These are phyloP conservation scores for Dactylellina drechsleri DNA, from an alignment of 2,329 filamentous ascomycete genomes.

Conservation along the genomic window DNA sequence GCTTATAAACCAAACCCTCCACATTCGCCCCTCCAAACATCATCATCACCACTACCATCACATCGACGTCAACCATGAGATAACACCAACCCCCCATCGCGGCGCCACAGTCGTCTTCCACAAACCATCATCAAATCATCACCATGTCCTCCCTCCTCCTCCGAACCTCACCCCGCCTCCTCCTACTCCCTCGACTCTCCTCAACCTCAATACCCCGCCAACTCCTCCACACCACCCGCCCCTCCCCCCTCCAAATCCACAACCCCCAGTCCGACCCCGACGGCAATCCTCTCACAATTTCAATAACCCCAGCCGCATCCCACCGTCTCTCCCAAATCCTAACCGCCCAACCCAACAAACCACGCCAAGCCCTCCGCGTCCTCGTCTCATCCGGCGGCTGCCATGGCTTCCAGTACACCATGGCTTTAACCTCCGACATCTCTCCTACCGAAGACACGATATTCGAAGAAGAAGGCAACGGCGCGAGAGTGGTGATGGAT, in stretches of 20 bases:
- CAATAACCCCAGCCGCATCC: conserved; percentile 57
- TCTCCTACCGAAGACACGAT: conserved; percentile 84
- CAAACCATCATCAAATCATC: conserved; percentile 8
- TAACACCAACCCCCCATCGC: conserved; percentile 1
- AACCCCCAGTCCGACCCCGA: conserved; percentile 57
- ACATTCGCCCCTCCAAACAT: conserved; percentile 1
- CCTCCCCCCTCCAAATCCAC: conserved; percentile 39
- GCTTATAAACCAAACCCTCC: conserved; percentile 35
- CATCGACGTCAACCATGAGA: conserved; percentile 21
- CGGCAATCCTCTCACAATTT: conserved; percentile 30
- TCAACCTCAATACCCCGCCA: not conserved
- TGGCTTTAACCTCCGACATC: conserved; percentile 78
- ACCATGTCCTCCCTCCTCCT: conserved; percentile 42
- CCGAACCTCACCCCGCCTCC: no score
- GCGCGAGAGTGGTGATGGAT: conserved; percentile 87
- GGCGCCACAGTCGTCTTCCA: not conserved
- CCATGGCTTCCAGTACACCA: conserved; percentile 97
- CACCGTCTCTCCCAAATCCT: conserved; percentile 79
- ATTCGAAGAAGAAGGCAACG: conserved; percentile 74
- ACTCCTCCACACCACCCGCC: conserved; percentile 1
- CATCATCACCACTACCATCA: conserved; percentile 5
- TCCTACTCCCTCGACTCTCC: not conserved
- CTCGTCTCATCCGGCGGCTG: conserved; percentile 93
- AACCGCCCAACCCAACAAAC: conserved; percentile 69
- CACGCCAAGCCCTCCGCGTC: conserved; percentile 78